Percentiles rank a stretch among this genome's conserved stretches.
These are phyloP conservation scores for Xylaria longipes DNA, from an alignment of 495 filamentous ascomycete genomes.

Conservation along the genomic window DNA sequence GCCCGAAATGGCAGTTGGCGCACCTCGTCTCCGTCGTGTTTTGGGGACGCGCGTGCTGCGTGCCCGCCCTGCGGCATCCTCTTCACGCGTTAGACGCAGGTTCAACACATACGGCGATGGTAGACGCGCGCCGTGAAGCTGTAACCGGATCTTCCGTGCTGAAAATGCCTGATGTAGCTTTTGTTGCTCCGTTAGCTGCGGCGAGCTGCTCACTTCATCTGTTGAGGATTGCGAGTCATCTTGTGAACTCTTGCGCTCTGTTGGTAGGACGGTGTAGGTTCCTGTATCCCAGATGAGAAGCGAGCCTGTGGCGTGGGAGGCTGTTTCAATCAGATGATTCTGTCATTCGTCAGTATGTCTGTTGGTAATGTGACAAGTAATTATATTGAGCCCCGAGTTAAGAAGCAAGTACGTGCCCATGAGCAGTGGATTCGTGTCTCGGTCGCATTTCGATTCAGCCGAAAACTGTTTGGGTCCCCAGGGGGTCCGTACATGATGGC, in stretches of 20 bases:
- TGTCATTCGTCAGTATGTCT: constrained; percentile 32
- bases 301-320: constrained; percentile 63
- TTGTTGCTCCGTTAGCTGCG: constrained; percentile 53
- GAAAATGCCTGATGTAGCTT: constrained; percentile 63
- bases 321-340: constrained; percentile 74
- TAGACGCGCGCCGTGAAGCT: constrained; percentile 64
- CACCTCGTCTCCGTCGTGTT: constrained; percentile 28
- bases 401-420: constrained; percentile 56
- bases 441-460: constrained; percentile 66
- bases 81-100: constrained; percentile 60
- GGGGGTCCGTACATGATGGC: constrained; percentile 72
- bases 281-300: constrained; percentile 76
- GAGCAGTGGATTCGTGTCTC: constrained; percentile 72
- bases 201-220: constrained; percentile 50
- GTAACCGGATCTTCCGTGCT: constrained; percentile 66
- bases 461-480: constrained; percentile 64
- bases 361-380: neutral
- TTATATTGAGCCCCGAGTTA: neutral
- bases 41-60: constrained; percentile 29
- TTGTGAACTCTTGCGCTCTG: constrained; percentile 26
- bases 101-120: constrained; percentile 64
- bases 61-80: constrained; percentile 47
- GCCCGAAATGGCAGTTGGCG: neutral
- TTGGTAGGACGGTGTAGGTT: constrained; percentile 63
- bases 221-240: constrained; percentile 45